A percentile compares a stretch with the other conserved stretches of the same genome.
These are phyloP conservation scores for Brachypodium distachyon DNA, from an alignment of 202 grass and related monocot species.

Conservation along the genomic window DNA sequence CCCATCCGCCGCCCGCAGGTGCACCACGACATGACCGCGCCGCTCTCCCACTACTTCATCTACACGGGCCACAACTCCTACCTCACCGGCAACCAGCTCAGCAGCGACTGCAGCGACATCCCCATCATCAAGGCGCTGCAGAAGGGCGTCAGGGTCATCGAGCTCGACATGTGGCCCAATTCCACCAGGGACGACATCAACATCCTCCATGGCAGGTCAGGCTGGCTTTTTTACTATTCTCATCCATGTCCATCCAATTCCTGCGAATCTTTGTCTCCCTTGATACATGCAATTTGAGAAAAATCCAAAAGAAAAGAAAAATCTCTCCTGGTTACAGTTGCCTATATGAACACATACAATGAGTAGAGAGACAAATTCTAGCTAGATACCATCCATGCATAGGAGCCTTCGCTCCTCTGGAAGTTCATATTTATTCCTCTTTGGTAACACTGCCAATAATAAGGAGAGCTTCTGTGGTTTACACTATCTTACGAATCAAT, in stretches of 20 bases:
- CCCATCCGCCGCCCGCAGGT: constrained; percentile 30
- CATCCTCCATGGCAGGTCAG: constrained; percentile 83
- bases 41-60: constrained; percentile 93
- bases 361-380: not conserved
- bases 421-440: too few relatives aligned
- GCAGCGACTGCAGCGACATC: constrained; percentile 86
- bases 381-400: not conserved
- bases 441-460: not conserved
- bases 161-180: constrained; percentile 96
- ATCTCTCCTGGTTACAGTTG: too few relatives aligned
- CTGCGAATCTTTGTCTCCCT: too few relatives aligned
- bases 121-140: constrained; percentile 85
- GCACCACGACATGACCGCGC: constrained; percentile 74
- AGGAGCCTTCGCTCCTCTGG: not conserved
- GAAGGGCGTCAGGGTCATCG: constrained; percentile 84
- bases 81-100: constrained; percentile 97
- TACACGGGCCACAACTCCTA: constrained; percentile 98
- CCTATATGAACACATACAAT: too few relatives aligned
- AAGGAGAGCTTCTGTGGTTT: not conserved
- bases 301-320: too few relatives aligned
- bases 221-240: not conserved
- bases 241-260: not conserved
- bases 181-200: constrained; percentile 64
- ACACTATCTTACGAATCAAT: not conserved
- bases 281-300: too few relatives aligned